A percentile compares a stretch with the other conserved stretches of the same genome.
Evolutionary conservation across 805 yeast species (phyloP).

Genomic region (Starmerella apis): DNA sequence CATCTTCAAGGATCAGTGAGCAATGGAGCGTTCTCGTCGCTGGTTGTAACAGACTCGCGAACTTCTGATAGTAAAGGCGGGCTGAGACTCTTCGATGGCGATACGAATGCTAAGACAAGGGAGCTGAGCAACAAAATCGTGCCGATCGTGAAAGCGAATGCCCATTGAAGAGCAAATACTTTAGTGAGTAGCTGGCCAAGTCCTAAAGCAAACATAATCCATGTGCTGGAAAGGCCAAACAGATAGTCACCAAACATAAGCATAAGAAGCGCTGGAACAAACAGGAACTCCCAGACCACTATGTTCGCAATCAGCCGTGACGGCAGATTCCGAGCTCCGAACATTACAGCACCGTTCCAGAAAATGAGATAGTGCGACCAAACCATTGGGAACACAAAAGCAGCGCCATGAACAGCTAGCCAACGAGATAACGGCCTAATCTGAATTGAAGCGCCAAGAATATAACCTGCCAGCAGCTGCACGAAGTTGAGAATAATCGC

Average conservation of each 20-base stretch:
- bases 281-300: constrained; percentile 64
- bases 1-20: constrained; percentile 20
- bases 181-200: constrained; percentile 59
- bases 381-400: constrained; percentile 57
- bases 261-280: constrained; percentile 52
- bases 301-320: constrained; percentile 63
- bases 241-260: constrained; percentile 60
- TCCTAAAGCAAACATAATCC: constrained; percentile 55
- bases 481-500: constrained; percentile 49
- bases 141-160: constrained; percentile 62
- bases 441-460: constrained; percentile 49
- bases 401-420: constrained; percentile 53
- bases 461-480: constrained; percentile 47
- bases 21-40: constrained; percentile 22
- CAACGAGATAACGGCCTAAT: constrained; percentile 44
- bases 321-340: constrained; percentile 47
- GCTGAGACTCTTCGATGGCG: constrained; percentile 13
- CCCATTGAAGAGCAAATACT: constrained; percentile 74
- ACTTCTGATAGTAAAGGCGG: constrained; percentile 13
- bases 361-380: constrained; percentile 66
- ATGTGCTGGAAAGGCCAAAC: constrained; percentile 48
- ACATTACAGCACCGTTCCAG: constrained; percentile 77
- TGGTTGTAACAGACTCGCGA: constrained; percentile 5
- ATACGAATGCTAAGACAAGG: constrained; percentile 33
- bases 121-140: constrained; percentile 46